Evolutionary conservation across 306 rosid genomes (phyloP), one percentile per base, ranked within the genome.

Genomic region (Purshia tridentata): DNA sequence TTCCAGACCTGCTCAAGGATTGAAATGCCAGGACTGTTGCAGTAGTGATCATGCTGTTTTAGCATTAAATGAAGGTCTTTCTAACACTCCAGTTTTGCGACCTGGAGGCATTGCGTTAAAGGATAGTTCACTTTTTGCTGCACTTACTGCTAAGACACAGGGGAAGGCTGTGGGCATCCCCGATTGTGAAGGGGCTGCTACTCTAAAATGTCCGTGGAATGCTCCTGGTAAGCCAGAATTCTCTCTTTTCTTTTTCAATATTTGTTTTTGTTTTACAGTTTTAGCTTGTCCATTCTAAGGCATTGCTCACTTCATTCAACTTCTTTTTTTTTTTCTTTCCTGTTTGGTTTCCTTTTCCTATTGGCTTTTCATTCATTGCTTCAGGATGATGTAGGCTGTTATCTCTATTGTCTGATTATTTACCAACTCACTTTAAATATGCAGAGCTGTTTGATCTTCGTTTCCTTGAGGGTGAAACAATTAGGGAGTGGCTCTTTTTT

Each of bases 401-500:
- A 5, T n/a, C 18, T 63, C 9, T 11, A 23, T 57, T 56, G 29
- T 62, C 11, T 23, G 4, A 8, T 46, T 22, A 4, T 23, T 67
- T 5, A 49, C 45, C 4, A 23, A n/a, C 5, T 67, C 1, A 16
- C 10, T 35, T 69, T 50, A n/a, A 40, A 19, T 54, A 55, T 82
- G 87, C 87, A 91, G 98, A 94, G 67, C 89, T 91, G 69, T 91
- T 94, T 75, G 91, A 91, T 85, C 90, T 94, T 48, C 85, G 86
- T 57, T 88, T 91, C 67, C 87, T 94, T 55, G 96, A 91, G 74
- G 95, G 96, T 20, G 97, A 94, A 81, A 85, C 91, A 53, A 83
- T 94, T 73, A 85, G 98, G 84, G 98, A 94, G 81, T 94, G 97
- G 97, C 98, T 94, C 57, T 94, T 94, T 84, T 94, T 94, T 35